phyloP scores from a whole-genome alignment of 1,139 yeast species.

The Kodamaea alishanica region DNA sequence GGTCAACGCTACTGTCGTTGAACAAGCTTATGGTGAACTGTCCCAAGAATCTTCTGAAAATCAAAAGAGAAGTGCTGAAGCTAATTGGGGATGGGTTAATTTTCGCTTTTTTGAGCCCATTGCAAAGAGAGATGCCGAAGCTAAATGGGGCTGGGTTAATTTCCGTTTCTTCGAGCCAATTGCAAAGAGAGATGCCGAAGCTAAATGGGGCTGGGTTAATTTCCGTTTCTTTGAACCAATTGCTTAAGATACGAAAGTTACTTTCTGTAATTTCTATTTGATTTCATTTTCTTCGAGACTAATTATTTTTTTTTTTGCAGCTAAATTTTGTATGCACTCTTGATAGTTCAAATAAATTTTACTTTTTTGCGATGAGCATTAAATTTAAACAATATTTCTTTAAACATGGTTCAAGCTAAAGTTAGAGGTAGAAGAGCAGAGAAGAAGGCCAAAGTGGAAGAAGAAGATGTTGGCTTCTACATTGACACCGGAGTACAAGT shows the following conservation, averaged over 20 bases:
- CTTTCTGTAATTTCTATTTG: too few relatives aligned
- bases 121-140: slow-evolving; percentile 15
- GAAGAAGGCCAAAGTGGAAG: slow-evolving; percentile 29
- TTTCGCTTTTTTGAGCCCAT: slow-evolving; percentile 16
- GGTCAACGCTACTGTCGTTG: slow-evolving; percentile 19
- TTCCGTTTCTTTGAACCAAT: too few relatives aligned
- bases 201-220: slow-evolving; percentile 7
- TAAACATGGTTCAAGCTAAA: slow-evolving; percentile 18
- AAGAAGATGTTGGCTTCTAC: slow-evolving; percentile 6
- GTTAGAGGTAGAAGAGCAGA: slow-evolving; percentile 69
- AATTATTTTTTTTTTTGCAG: too few relatives aligned
- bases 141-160: slow-evolving; percentile 13
- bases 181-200: slow-evolving; percentile 11
- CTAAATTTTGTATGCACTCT: too few relatives aligned
- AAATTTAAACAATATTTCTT: neutral
- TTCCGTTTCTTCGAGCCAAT: slow-evolving; percentile 14
- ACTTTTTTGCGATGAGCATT: slow-evolving; percentile 10
- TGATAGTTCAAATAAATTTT: too few relatives aligned
- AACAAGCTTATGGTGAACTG: slow-evolving; percentile 8
- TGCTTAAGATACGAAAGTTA: too few relatives aligned
- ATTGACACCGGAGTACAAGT: slow-evolving; percentile 1
- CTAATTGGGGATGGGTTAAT: slow-evolving; percentile 16
- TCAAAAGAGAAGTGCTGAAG: slow-evolving; percentile 14
- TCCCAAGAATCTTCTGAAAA: slow-evolving; percentile 4
- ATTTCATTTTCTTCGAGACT: too few relatives aligned